Base-by-base conservation (phyloP, 495 filamentous ascomycete species). In the Penicillium subrubescens region DNA sequence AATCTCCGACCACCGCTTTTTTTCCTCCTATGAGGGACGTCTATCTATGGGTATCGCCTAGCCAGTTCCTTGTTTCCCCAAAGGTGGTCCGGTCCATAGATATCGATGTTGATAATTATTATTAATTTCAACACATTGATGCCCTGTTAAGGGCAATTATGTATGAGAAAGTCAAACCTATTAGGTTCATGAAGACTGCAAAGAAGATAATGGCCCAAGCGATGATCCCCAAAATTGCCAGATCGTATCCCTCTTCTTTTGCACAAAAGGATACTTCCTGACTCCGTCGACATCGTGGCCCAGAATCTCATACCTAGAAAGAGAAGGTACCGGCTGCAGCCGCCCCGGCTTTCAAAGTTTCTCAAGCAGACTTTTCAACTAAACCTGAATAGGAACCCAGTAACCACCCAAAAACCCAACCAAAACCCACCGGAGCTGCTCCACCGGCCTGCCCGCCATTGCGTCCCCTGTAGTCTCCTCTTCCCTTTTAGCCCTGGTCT, bases 321-420 rank as follows among this genome's bases (percentile, higher is more conserved):
- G 35, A 58, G 56, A 58, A 44, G 39, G 56, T 58, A 58, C 70
- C 73, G 73, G 71, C 68, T 74, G 71, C 73, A 78, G 66, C 74
- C 74, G 71, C 72, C 68, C 51, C 60, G 57, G 60, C 67, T 73
- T 62, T 68, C 48, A 55, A 59, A 51, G 48, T 65, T 65, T 67
- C 12, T 50, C 48, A 33, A 34, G 58, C 53, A 59, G 58, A 63
- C 63, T 73, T 65, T 68, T 10, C 5, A 50, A 29, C 65, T 70
- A 65, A 37, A 29, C 65, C 59, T 5, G 41, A 61, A 43, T 12
- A 14, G 35, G 31, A 33, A 33, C 31, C 31, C 31, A 33, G 31
- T 21, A 21, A 29, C 59, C 25, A 33, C 5, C 15, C 21, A 12
- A 5, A 21, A 52, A 39, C 56, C 31, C 41, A 35, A 17, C 51